phyloP scores from a whole-genome alignment of 192 early-diverging fungal genomes.

The Backusella mclennaniae region DNA sequence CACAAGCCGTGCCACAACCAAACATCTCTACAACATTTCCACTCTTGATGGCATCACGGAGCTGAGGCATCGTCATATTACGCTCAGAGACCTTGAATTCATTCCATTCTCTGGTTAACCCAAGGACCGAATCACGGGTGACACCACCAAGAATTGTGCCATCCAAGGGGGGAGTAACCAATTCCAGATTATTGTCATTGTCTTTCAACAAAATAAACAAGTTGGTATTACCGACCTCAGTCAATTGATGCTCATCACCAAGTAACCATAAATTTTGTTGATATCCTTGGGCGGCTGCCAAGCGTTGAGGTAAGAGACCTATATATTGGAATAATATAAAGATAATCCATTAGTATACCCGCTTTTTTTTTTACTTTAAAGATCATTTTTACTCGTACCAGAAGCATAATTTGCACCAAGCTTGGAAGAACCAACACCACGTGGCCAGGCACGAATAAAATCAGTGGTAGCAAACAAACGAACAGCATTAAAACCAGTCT shows the following conservation, averaged over 20 bases:
- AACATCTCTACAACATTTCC: conserved; percentile 89
- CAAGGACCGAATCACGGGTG: conserved; percentile 90
- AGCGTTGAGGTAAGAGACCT: conserved; percentile 67
- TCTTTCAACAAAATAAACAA: conserved; percentile 89
- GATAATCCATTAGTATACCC: too few species aligned
- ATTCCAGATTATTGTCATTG: conserved; percentile 75
- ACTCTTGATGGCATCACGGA: conserved; percentile 75
- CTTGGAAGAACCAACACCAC: conserved; percentile 91
- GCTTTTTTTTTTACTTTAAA: not conserved
- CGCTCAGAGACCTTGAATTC: conserved; percentile 88
- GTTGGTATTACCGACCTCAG: conserved; percentile 98
- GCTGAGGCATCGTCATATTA: conserved; percentile 76
- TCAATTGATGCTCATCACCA: conserved; percentile 80
- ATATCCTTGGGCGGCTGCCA: conserved; percentile 85
- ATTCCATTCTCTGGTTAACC: conserved; percentile 74
- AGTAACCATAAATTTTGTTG: conserved; percentile 96
- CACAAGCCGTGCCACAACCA: conserved; percentile 94
- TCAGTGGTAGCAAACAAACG: conserved; percentile 80
- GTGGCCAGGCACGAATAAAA: conserved; percentile 91
- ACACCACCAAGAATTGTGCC: conserved; percentile 97
- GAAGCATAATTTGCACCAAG: conserved; percentile 89
- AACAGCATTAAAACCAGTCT: conserved; percentile 89
- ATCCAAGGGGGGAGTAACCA: conserved; percentile 90
- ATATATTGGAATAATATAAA: not conserved
- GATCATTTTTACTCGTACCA: conserved; percentile 45